These are phyloP conservation scores for Claviceps sp. DNA, from an alignment of 2,329 filamentous ascomycete genomes.

Conservation along the genomic window DNA sequence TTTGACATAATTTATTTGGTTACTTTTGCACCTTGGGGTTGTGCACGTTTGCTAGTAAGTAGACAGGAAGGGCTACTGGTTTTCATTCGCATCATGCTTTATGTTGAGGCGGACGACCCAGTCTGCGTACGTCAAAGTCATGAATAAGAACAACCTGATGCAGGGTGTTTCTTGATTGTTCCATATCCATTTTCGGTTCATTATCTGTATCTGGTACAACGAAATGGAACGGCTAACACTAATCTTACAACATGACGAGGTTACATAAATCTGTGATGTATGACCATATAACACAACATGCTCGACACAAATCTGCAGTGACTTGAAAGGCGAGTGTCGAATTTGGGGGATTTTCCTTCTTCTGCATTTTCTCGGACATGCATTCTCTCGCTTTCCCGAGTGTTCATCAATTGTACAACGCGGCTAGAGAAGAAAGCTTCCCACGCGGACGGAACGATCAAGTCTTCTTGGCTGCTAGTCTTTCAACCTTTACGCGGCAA, in stretches of 20 bases:
- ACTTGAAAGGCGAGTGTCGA: background rate
- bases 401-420: background rate
- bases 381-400: no score
- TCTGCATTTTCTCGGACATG: no score
- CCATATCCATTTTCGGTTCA: background rate
- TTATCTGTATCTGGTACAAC: background rate
- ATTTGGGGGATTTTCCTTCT: no score
- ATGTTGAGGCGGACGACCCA: no score
- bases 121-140: no score
- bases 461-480: no score
- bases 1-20: background rate
- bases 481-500: conserved; percentile 39
- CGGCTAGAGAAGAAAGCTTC: no score
- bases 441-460: no score
- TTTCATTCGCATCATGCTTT: no score
- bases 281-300: background rate
- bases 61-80: no score
- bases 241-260: background rate
- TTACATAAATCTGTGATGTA: background rate
- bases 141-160: no score
- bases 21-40: no score
- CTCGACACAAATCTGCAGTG: background rate
- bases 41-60: background rate
- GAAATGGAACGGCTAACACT: background rate
- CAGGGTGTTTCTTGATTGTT: background rate